Evolutionary conservation across 306 rosid species (phyloP), one percentile per base, ranked within the genome.

Genomic region (Vigna mungo): DNA sequence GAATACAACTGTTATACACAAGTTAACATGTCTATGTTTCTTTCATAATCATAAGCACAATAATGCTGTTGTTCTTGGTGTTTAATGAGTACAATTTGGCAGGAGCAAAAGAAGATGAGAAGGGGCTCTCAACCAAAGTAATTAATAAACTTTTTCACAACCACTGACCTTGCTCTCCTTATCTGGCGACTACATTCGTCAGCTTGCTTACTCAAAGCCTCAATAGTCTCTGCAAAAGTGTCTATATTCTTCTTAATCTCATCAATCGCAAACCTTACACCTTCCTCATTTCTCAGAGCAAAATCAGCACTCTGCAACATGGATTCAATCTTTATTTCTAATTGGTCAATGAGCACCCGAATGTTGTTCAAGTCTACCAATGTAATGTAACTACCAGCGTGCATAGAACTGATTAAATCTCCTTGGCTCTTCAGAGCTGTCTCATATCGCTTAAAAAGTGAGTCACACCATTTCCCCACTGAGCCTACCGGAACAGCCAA

Each of bases 381-480:
- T 58, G 94, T 68, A 59, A 95, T 64, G 4, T 1, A 62, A 37
- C 88, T 86, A 54, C 83, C 87, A 67, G 81, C 56, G 54, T 89
- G 85, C 93, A 92, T 87, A 61, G 97, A 82, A 84, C 79, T 73
- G 78, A 85, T 80, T 23, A 92, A 25, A 59, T 83, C 91, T 61
- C 84, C 79, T 80, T 92, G 90, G 39, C 81, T 85, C 72, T 78
- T 89, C 17, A 92, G 60, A 32, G 77, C 79, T 7, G 72, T 87
- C 81, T 84, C 90, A 48, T 89, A 92, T 36, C 83, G 75, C 39
- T 55, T 88, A 88, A 92, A 92, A 20, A 92, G 87, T 4, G 87
- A 83, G 82, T 90, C 86, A 58, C 93, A 90, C 98, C 97, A 95
- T 84, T 92, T 95, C 68, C 98, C 98, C 20, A 92, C 90, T 0